Evolutionary conservation across 2,329 filamentous ascomycete genomes (phyloP), one percentile per base, ranked within the genome.

Genomic region (Beauveria varroae): DNA sequence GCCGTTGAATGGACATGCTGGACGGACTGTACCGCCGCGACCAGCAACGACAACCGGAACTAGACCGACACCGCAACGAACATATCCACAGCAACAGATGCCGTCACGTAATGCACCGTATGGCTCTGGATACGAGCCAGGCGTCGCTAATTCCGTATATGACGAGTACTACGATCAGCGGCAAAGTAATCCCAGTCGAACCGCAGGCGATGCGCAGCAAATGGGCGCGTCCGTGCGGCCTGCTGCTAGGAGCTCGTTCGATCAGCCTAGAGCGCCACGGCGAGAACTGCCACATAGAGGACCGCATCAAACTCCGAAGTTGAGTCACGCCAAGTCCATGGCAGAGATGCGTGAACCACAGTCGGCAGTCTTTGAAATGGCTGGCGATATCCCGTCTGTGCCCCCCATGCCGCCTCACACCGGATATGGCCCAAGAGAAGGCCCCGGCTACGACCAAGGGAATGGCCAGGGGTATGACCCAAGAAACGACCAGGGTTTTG

Each of bases 361-460:
- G 67, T 79, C 84, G 2, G 89, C 88, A 9, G 81, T 89, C 1
- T 91, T 91, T 66, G 90, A 91, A 68, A 88, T 93, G 81, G 86
- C 84, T 2, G 81, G 77, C 28, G 86, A 90, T 66, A 78, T 79
- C 22, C 84, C 84, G 24, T 76, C 79, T 3, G 73, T 86, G 34
- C 85, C 86, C 12, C 77, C 75, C 46, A 74, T 79, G 68, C 80
- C 74, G 60, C 63, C 67, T 18, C 64, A 70, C 57, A 58, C 69
- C 62, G 63, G 69, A 26, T 73, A 72, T 52, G 71, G 67, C 22
- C 66, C 68, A 52, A 65, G 61, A 8, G 16, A 34, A 37, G 24
- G n/a, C 22, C 60, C 57, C 14, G 47, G 37, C 7, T 37, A 53
- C n/a, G 47, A 37, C 8, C 49, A 52, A 20, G 26, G 55, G 3